Evolutionary conservation across 2,329 filamentous ascomycete species (phyloP).

Genomic region (Orbilia ellipsospora): DNA sequence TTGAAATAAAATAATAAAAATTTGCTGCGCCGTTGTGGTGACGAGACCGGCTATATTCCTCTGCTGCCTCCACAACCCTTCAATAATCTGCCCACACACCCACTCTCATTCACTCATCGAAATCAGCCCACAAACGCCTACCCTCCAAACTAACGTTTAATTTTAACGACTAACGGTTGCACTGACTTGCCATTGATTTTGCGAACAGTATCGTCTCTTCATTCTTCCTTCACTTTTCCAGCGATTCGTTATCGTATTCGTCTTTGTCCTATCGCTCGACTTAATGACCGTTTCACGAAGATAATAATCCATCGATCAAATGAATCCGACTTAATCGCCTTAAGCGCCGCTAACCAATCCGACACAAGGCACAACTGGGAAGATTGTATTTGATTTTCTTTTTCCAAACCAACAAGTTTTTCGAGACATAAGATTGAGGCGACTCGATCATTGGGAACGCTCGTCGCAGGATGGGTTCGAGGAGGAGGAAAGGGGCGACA

Average conservation of each 20-base stretch:
- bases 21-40: slow-evolving; percentile 2
- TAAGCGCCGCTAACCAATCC: slow-evolving; percentile 19
- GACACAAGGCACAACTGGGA: slow-evolving; percentile 3
- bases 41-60: slow-evolving; percentile 7
- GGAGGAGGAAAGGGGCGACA: slow-evolving; percentile 48
- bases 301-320: slow-evolving; percentile 39
- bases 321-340: slow-evolving; percentile 37
- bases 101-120: not conserved
- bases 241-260: slow-evolving; percentile 11
- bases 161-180: slow-evolving; percentile 46
- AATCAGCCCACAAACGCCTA: too few species aligned
- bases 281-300: slow-evolving; percentile 50
- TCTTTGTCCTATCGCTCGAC: slow-evolving; percentile 5
- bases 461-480: slow-evolving; percentile 44
- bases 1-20: not conserved
- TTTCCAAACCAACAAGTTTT: not conserved
- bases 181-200: slow-evolving; percentile 17
- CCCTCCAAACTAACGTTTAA: slow-evolving; percentile 25
- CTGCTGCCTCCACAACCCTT: slow-evolving; percentile 10
- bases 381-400: not conserved
- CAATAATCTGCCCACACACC: not conserved
- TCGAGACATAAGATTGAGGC: slow-evolving; percentile 20
- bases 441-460: slow-evolving; percentile 27
- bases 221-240: slow-evolving; percentile 8
- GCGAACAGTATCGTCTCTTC: slow-evolving; percentile 12